A percentile compares a stretch with the other conserved stretches of the same genome.
phyloP scores from a whole-genome alignment of 2,329 filamentous ascomycete species.

The Plenodomus biglobosus region DNA sequence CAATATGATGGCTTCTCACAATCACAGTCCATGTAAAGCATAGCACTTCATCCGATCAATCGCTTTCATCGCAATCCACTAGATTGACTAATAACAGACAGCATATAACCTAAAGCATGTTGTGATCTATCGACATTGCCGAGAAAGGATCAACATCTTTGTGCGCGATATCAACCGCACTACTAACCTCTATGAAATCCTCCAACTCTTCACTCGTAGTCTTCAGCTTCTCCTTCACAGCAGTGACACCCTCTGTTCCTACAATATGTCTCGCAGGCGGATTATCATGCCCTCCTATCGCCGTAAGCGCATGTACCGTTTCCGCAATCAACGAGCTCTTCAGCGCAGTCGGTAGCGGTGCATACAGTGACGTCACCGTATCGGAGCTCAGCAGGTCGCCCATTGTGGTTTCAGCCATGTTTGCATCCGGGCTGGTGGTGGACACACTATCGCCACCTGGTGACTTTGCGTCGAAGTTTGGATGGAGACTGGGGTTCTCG shows the following conservation, averaged over 20 bases:
- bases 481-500: conserved; percentile 37
- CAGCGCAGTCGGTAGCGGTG: conserved; percentile 65
- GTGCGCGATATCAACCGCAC: conserved; percentile 71
- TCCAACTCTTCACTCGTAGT: conserved; percentile 95
- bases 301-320: conserved; percentile 86
- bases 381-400: conserved; percentile 51
- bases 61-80: too few species aligned
- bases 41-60: too few species aligned
- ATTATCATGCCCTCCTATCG: conserved; percentile 94
- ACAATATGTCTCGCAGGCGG: conserved; percentile 93
- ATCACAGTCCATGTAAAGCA: too few species aligned
- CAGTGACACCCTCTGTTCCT: conserved; percentile 80
- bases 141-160: conserved; percentile 22
- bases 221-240: conserved; percentile 94
- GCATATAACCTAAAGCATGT: conserved; percentile 8
- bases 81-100: too few species aligned
- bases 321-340: conserved; percentile 78
- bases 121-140: conserved; percentile 12
- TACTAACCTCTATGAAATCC: conserved; percentile 89
- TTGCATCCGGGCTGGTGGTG: conserved; percentile 26
- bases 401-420: conserved; percentile 39
- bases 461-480: conserved; percentile 32
- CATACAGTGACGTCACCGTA: conserved; percentile 68
- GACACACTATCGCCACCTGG: conserved; percentile 30
- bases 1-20: too few species aligned